phyloP scores from a whole-genome alignment of 805 yeast genomes.

The Candida rishiriensis region DNA sequence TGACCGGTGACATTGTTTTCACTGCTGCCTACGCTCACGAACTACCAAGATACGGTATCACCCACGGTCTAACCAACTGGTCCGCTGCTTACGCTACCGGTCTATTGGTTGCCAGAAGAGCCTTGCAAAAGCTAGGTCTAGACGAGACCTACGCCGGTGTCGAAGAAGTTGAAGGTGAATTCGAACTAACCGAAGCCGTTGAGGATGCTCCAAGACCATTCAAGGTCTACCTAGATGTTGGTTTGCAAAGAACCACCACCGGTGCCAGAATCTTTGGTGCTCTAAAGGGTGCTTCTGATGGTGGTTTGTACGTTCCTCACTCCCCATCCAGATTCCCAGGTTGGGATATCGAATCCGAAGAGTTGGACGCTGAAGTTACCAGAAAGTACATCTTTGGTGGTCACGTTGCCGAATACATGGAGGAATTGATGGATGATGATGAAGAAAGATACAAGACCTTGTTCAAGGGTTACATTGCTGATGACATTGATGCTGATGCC shows the following conservation, averaged over 20 bases:
- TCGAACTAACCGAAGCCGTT: slow-evolving; percentile 95
- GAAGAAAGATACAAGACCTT: slow-evolving; percentile 97
- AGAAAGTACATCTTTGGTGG: slow-evolving; percentile 99
- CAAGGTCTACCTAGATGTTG: slow-evolving; percentile 98
- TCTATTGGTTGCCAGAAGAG: slow-evolving; percentile 98
- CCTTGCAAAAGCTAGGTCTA: slow-evolving; percentile 93
- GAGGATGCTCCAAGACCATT: slow-evolving; percentile 99
- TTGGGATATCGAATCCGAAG: slow-evolving; percentile 98
- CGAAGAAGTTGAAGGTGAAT: slow-evolving; percentile 99
- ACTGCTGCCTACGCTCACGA: slow-evolving; percentile 99
- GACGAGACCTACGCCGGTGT: slow-evolving; percentile 98
- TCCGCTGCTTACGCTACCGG: slow-evolving; percentile 99
- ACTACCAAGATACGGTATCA: slow-evolving; percentile 95
- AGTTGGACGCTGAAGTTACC: slow-evolving; percentile 93
- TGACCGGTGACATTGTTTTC: slow-evolving; percentile 93
- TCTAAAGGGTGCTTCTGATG: slow-evolving; percentile 99
- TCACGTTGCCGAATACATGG: slow-evolving; percentile 99
- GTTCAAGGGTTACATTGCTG: slow-evolving; percentile 95
- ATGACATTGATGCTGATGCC: slow-evolving; percentile 95
- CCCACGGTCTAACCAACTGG: slow-evolving; percentile 99
- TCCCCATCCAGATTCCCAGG: slow-evolving; percentile 99
- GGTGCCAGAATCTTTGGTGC: slow-evolving; percentile 99
- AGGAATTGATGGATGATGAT: slow-evolving; percentile 99
- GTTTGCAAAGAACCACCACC: slow-evolving; percentile 99
- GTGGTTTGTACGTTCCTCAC: slow-evolving; percentile 99